Evolutionary conservation across 805 yeast species (phyloP), one percentile per base, ranked within the genome.

Genomic region (Torulaspora indica): DNA sequence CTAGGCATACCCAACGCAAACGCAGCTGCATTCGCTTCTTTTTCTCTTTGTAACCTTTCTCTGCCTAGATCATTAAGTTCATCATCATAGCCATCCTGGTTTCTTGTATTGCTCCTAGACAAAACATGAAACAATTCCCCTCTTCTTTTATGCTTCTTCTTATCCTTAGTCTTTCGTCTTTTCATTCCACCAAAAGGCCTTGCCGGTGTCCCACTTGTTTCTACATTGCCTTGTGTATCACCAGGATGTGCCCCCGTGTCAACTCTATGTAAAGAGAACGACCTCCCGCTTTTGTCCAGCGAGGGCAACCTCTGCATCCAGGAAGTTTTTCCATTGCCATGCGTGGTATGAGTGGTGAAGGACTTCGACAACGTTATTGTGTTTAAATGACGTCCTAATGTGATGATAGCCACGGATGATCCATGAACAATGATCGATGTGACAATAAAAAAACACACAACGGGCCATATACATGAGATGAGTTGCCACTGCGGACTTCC

Each of bases 341-440:
- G 82, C 18, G 77, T 79, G 22, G 79, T 77, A 22, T 73, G 75
- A 17, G 85, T 79, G 15, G 96, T 88, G 61, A 87, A 83, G 0
- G 97, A 79, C 83, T 90, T 85, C 1, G 96, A 85, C 56, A 91
- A 78, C 1, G 96, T 87, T 82, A 93, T 85, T 41, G 95, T 83
- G 69, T 90, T 89, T 63, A 91, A 75, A 46, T 91, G 84, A 58
- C 82, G 85, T 38, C 98, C 98, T 17, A 83, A 68, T 4, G 87
- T 76, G 49, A 75, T 63, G 23, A 63, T 86, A 4, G 93, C 93
- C 20, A 87, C 88, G 0, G 95, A 86, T 0, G 95, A 87, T 3
- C 97, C 97, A 64, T 89, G 97, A 17, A 89, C 91, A 14, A 85
- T 69, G 55, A 89, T 86, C 0, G 96, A 89, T 0, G 90, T 74